Conservation (phyloP, 345 rosid genomes). For the Nasturtium officinale region DNA sequence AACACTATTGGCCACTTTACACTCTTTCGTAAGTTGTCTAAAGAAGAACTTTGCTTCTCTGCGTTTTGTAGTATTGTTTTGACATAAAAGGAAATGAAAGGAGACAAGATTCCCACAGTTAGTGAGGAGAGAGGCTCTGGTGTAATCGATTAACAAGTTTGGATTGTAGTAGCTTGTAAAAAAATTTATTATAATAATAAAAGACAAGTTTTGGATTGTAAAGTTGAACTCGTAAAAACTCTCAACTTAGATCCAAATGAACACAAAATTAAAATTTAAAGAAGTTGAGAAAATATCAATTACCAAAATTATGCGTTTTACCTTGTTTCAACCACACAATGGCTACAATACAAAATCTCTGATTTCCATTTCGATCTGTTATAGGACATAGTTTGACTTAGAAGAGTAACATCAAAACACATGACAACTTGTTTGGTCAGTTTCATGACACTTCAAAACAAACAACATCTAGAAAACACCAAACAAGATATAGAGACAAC, state of each 20-base stretch:
- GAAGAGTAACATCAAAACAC: not conserved
- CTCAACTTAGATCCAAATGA: not conserved
- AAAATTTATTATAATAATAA: not conserved
- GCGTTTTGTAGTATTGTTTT: no score
- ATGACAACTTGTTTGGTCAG: not conserved
- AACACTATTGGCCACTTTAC: no score
- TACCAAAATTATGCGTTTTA: no score
- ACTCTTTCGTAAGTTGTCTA: no score
- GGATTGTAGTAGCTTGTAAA: not conserved
- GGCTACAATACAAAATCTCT: not conserved
- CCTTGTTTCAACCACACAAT: no score
- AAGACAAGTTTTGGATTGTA: not conserved
- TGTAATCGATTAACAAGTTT: slow-evolving; percentile 1
- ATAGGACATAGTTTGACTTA: not conserved
- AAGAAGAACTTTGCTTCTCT: no score
- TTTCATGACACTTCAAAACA: slow-evolving; percentile 3
- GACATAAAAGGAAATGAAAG: no score
- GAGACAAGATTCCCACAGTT: no score
- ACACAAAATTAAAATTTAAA: not conserved
- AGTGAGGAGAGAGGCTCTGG: not conserved
- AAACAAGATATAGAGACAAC: not conserved
- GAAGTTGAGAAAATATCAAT: not conserved
- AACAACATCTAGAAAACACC: slow-evolving; percentile 9
- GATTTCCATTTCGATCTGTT: not conserved
- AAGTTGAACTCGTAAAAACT: not conserved